Evolutionary conservation across 768 basidiomycete genomes (phyloP).

Genomic region (Tylopilus rubrobrunneus): DNA sequence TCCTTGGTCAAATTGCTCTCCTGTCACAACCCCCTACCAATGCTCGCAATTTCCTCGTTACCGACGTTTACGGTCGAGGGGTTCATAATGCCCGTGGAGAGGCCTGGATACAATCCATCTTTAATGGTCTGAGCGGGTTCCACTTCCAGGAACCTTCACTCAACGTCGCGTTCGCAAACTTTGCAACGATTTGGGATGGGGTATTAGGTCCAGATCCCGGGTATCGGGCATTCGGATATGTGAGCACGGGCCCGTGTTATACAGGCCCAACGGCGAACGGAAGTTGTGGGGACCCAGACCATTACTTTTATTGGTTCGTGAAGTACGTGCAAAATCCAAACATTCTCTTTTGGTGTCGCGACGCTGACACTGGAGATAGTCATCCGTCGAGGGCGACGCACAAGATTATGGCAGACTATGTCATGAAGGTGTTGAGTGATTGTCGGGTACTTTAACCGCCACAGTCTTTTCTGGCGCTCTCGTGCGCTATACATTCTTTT

Average conservation of each 20-base stretch:
- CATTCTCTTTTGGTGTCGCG: not conserved
- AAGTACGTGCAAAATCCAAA: constrained; percentile 32
- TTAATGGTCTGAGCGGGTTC: constrained; percentile 37
- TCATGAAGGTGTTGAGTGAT: constrained; percentile 35
- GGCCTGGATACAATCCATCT: constrained; percentile 45
- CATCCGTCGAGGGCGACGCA: constrained; percentile 49
- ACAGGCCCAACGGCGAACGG: constrained; percentile 32
- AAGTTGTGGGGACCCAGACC: constrained; percentile 41
- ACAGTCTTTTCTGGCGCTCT: not conserved
- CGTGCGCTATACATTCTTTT: no score
- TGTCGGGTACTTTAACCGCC: constrained; percentile 22
- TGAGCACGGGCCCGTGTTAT: constrained; percentile 36
- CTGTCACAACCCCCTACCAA: constrained; percentile 49
- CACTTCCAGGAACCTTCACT: constrained; percentile 28
- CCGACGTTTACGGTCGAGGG: constrained; percentile 52
- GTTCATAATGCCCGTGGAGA: constrained; percentile 38
- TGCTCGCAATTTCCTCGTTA: constrained; percentile 45
- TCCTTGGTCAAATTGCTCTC: constrained; percentile 42
- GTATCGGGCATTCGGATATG: constrained; percentile 46
- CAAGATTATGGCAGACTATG: constrained; percentile 53
- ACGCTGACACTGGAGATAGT: constrained; percentile 22
- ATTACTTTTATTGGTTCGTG: constrained; percentile 51
- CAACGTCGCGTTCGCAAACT: constrained; percentile 44
- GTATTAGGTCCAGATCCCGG: constrained; percentile 44
- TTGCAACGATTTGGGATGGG: constrained; percentile 48